Percentiles rank a stretch among this genome's conserved stretches.
phyloP scores from a whole-genome alignment of 2,329 filamentous ascomycete genomes.

The Aspergillus brasiliensis region DNA sequence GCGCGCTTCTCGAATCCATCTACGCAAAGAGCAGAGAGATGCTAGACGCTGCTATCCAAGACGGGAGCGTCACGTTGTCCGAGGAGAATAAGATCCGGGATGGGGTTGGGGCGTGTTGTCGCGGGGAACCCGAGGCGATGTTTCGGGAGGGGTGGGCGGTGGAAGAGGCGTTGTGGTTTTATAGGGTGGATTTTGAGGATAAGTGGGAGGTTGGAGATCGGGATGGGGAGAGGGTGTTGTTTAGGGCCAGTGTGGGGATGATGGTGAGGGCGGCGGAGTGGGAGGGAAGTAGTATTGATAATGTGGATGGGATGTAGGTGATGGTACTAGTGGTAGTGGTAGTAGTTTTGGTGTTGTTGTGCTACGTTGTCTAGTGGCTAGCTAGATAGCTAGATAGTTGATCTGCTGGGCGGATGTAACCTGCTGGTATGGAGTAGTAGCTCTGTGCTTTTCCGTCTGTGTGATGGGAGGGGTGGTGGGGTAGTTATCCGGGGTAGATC shows the following conservation, averaged over 20 bases:
- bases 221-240: background rate
- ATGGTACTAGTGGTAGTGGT: background rate
- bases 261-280: background rate
- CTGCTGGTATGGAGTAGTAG: too few species aligned
- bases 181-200: conserved; percentile 16
- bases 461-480: too few species aligned
- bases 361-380: too few species aligned
- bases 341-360: background rate
- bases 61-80: conserved; percentile 14
- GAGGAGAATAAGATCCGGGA: background rate
- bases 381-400: too few species aligned
- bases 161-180: conserved; percentile 19
- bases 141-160: conserved; percentile 18
- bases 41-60: background rate
- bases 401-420: too few species aligned
- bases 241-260: too few species aligned
- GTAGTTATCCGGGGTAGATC: too few species aligned
- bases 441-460: too few species aligned
- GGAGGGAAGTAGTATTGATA: too few species aligned
- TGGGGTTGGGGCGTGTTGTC: conserved; percentile 22
- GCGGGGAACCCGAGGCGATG: conserved; percentile 19
- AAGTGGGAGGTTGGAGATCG: conserved; percentile 18
- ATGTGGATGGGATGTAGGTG: background rate
- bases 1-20: conserved; percentile 15
- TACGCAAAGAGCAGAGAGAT: conserved; percentile 12